A percentile compares a stretch with the other conserved stretches of the same genome.
These are phyloP conservation scores for Pythium insidiosum DNA, from an alignment of 352 stramenopile genomes.

Conservation along the genomic window DNA sequence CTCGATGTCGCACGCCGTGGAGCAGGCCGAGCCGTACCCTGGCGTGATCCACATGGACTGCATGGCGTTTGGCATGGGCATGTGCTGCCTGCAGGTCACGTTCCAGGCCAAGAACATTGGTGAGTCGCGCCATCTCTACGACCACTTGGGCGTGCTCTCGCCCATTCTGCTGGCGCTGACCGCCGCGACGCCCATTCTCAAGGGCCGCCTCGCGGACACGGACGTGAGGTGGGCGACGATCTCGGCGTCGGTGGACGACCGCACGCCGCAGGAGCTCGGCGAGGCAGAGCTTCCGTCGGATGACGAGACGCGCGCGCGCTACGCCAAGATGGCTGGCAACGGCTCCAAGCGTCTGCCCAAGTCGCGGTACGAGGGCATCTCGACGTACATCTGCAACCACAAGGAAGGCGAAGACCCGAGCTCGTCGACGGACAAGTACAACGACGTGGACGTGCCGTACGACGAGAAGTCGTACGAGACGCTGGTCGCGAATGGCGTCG, in stretches of 20 bases:
- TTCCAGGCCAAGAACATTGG: slow-evolving; percentile 97
- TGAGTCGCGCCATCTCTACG: slow-evolving; percentile 98
- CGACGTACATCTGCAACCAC: slow-evolving; percentile 88
- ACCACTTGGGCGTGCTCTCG: slow-evolving; percentile 98
- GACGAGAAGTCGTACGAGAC: slow-evolving; percentile 91
- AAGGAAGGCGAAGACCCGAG: slow-evolving; percentile 75
- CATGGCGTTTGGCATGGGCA: slow-evolving; percentile 99
- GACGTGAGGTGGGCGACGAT: slow-evolving; percentile 97
- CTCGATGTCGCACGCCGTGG: slow-evolving; percentile 53
- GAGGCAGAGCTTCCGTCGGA: slow-evolving; percentile 29
- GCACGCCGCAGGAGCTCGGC: slow-evolving; percentile 75
- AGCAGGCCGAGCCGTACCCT: slow-evolving; percentile 74
- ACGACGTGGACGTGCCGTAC: slow-evolving; percentile 94
- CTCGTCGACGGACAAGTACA: slow-evolving; percentile 81
- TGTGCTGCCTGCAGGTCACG: slow-evolving; percentile 99
- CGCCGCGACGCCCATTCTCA: slow-evolving; percentile 97
- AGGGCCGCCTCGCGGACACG: slow-evolving; percentile 89
- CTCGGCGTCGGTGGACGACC: slow-evolving; percentile 95
- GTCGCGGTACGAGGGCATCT: slow-evolving; percentile 90
- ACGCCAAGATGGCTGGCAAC: slow-evolving; percentile 90
- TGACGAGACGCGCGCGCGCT: slow-evolving; percentile 43
- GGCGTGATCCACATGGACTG: slow-evolving; percentile 98
- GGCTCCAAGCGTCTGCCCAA: slow-evolving; percentile 93
- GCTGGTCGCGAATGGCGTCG: slow-evolving; percentile 89
- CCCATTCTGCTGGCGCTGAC: slow-evolving; percentile 98